Conservation (phyloP, 805 yeast genomes). For the Schwanniomyces yamadae region DNA sequence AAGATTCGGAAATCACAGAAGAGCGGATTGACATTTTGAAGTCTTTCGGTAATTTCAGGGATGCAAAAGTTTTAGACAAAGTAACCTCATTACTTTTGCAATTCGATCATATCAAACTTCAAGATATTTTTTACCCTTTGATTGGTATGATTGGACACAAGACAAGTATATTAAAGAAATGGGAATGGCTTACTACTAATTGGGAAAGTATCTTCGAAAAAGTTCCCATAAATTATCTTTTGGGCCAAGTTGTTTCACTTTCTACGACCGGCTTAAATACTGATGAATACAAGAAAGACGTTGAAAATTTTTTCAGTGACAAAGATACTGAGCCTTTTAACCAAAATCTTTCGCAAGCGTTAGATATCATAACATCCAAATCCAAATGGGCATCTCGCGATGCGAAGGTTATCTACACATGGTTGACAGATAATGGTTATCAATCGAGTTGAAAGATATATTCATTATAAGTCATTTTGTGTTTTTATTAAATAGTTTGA, state of each 20-base stretch:
- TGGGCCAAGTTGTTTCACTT: constrained; percentile 68
- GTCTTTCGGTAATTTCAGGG: constrained; percentile 63
- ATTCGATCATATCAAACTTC: constrained; percentile 56
- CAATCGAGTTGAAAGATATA: too few relatives aligned
- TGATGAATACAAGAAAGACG: constrained; percentile 48
- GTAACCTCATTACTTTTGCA: constrained; percentile 57
- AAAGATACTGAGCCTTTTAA: constrained; percentile 64
- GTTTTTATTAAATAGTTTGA: too few relatives aligned
- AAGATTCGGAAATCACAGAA: constrained; percentile 58
- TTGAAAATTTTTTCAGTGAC: constrained; percentile 49
- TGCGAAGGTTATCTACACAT: constrained; percentile 40
- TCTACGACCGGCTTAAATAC: constrained; percentile 63
- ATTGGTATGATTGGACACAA: constrained; percentile 63
- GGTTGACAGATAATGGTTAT: constrained; percentile 46
- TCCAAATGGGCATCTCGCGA: constrained; percentile 61
- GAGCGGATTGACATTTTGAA: constrained; percentile 71
- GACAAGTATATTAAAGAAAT: constrained; percentile 65
- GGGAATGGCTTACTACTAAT: constrained; percentile 70
- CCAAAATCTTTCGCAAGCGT: constrained; percentile 62
- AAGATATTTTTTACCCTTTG: constrained; percentile 78
- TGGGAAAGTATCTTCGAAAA: constrained; percentile 68
- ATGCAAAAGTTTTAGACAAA: constrained; percentile 51
- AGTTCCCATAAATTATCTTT: constrained; percentile 82
- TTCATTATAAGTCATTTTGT: too few relatives aligned
- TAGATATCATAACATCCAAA: constrained; percentile 58